phyloP scores from a whole-genome alignment of 768 basidiomycete genomes.

The Leccinum sublutescens region DNA sequence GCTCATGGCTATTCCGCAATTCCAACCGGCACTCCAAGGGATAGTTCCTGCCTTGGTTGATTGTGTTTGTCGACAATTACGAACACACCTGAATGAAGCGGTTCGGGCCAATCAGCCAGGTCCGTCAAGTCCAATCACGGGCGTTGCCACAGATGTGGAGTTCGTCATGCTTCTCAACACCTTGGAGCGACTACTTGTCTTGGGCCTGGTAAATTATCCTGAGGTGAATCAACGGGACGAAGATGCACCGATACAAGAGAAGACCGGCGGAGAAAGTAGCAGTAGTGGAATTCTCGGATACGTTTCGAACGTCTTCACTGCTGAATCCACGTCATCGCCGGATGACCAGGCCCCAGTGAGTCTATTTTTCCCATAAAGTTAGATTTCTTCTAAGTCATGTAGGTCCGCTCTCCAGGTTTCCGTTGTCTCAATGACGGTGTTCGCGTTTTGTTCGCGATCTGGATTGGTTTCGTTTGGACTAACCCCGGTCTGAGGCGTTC shows the following conservation, averaged over 20 bases:
- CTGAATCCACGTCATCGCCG: constrained; percentile 50
- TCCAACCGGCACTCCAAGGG: constrained; percentile 66
- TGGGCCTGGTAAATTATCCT: constrained; percentile 61
- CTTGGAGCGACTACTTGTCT: constrained; percentile 75
- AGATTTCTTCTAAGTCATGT: constrained; percentile 3
- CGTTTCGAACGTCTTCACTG: constrained; percentile 88
- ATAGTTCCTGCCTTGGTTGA: constrained; percentile 75
- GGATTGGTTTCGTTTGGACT: constrained; percentile 60
- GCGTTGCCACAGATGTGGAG: constrained; percentile 72
- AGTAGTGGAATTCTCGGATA: constrained; percentile 78
- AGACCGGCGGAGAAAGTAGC: constrained; percentile 48
- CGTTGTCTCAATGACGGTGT: constrained; percentile 79
- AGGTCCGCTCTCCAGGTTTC: constrained; percentile 72
- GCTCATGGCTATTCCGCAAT: constrained; percentile 85
- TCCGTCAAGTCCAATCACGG: constrained; percentile 42
- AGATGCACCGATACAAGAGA: constrained; percentile 53
- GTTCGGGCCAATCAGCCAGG: constrained; percentile 41
- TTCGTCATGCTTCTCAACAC: constrained; percentile 82
- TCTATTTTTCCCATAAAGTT: constrained; percentile 8
- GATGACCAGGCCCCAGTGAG: constrained; percentile 63
- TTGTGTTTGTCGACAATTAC: constrained; percentile 72
- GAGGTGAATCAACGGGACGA: constrained; percentile 55
- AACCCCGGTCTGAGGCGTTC: constrained; percentile 46
- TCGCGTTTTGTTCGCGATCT: constrained; percentile 72
- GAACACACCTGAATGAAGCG: constrained; percentile 53